These are phyloP conservation scores for Drosera spatulata DNA, from an alignment of 179 eudicot genomes.

Conservation along the genomic window DNA sequence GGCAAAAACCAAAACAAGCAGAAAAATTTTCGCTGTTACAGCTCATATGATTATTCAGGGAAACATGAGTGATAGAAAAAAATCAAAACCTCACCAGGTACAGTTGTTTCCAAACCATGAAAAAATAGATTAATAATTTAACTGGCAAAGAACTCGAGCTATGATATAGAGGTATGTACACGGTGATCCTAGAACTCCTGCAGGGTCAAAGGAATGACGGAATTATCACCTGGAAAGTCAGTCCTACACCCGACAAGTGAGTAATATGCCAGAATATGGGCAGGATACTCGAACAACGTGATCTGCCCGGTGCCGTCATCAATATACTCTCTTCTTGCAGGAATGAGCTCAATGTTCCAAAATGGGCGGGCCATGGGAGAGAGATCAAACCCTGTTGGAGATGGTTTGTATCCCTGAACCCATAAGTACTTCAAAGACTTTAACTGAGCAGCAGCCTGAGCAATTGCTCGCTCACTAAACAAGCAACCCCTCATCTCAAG, in stretches of 20 bases:
- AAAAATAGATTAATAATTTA: neutral
- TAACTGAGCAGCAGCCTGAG: constrained; percentile 40
- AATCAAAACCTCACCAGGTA: too few relatives aligned
- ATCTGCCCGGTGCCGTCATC: constrained; percentile 22
- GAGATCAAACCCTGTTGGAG: constrained; percentile 33
- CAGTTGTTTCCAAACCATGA: too few relatives aligned
- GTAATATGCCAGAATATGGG: constrained; percentile 77
- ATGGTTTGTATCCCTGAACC: constrained; percentile 76
- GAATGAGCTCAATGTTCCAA: constrained; percentile 84
- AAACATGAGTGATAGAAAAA: too few relatives aligned
- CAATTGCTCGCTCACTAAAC: constrained; percentile 67
- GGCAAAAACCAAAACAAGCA: too few relatives aligned
- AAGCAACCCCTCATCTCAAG: constrained; percentile 79
- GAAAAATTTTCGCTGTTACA: too few relatives aligned
- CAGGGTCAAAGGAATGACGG: constrained; percentile 33
- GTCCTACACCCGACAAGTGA: constrained; percentile 75
- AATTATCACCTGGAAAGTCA: constrained; percentile 39
- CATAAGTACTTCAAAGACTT: constrained; percentile 70
- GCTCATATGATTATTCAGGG: too few relatives aligned
- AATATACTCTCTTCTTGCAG: constrained; percentile 29
- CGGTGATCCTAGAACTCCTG: constrained; percentile 8
- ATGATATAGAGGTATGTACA: constrained; percentile 7
- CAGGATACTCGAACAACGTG: constrained; percentile 35
- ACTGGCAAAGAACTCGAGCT: neutral
- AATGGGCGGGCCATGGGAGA: constrained; percentile 48